phyloP scores from a whole-genome alignment of 768 basidiomycete species.

The Pulveroboletus sp. region DNA sequence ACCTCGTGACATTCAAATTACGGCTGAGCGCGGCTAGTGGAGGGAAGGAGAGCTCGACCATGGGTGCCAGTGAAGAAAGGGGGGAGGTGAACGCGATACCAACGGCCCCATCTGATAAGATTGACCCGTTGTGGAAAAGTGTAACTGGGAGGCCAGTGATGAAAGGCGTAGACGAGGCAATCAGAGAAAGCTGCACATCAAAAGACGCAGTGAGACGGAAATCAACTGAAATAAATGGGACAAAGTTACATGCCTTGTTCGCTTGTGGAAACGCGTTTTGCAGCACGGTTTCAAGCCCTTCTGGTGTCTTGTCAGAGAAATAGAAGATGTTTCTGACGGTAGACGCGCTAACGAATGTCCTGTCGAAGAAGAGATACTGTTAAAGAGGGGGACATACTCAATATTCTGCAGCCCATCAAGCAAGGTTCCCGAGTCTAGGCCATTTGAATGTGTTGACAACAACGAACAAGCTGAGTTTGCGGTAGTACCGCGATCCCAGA shows the following conservation, averaged over 20 bases:
- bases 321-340: conserved; percentile 40
- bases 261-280: conserved; percentile 39
- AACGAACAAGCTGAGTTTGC: conserved; percentile 3
- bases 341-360: conserved; percentile 14
- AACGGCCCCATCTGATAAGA: conserved; percentile 65
- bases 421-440: conserved; percentile 16
- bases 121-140: conserved; percentile 53
- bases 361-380: neutral
- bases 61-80: conserved; percentile 6
- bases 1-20: conserved; percentile 55
- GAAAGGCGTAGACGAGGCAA: conserved; percentile 77
- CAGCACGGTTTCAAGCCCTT: conserved; percentile 51
- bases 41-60: conserved; percentile 30
- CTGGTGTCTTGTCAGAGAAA: conserved; percentile 55
- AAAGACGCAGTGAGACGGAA: neutral
- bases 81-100: conserved; percentile 51
- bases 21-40: conserved; percentile 44
- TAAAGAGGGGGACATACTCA: conserved; percentile 23
- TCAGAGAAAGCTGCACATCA: conserved; percentile 53
- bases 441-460: neutral
- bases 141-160: conserved; percentile 74
- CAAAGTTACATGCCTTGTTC: conserved; percentile 42
- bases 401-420: conserved; percentile 37
- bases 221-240: neutral
- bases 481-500: conserved; percentile 44